These are phyloP conservation scores for Piper longum DNA, from an alignment of 164 flowering plant genomes.

Conservation along the genomic window DNA sequence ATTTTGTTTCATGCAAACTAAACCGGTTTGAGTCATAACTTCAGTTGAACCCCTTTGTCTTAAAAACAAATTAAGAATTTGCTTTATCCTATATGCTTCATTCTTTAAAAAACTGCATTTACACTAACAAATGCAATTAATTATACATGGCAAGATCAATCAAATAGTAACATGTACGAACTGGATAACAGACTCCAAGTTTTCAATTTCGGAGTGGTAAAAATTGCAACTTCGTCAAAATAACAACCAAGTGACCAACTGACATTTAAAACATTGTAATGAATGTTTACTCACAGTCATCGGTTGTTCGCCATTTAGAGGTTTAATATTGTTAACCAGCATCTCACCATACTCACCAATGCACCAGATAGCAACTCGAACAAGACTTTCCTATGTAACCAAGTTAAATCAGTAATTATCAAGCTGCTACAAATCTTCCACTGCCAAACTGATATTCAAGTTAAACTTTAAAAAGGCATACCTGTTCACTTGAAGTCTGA, in stretches of 20 bases:
- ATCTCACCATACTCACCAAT: slow-evolving; percentile 97
- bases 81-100: too few species aligned
- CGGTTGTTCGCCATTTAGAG: slow-evolving; percentile 79
- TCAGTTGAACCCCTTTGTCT: too few species aligned
- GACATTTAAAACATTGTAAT: neutral
- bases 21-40: too few species aligned
- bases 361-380: slow-evolving; percentile 95
- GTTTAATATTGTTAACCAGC: slow-evolving; percentile 64
- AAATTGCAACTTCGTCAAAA: neutral
- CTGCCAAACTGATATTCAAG: neutral
- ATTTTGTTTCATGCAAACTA: too few species aligned
- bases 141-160: neutral
- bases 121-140: neutral
- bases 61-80: too few species aligned
- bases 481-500: slow-evolving; percentile 86
- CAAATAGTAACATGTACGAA: neutral
- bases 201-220: neutral
- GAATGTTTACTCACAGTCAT: slow-evolving; percentile 52
- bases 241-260: neutral
- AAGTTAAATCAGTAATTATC: slow-evolving; percentile 1
- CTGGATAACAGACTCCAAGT: neutral
- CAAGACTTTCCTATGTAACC: slow-evolving; percentile 66
- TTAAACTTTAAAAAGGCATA: slow-evolving; percentile 11
- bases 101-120: neutral
- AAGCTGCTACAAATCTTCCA: neutral